Evolutionary conservation across 2,329 filamentous ascomycete species (phyloP), one percentile per base, ranked within the genome.

Genomic region (Ophiocordyceps polyrhachis-furcata): DNA sequence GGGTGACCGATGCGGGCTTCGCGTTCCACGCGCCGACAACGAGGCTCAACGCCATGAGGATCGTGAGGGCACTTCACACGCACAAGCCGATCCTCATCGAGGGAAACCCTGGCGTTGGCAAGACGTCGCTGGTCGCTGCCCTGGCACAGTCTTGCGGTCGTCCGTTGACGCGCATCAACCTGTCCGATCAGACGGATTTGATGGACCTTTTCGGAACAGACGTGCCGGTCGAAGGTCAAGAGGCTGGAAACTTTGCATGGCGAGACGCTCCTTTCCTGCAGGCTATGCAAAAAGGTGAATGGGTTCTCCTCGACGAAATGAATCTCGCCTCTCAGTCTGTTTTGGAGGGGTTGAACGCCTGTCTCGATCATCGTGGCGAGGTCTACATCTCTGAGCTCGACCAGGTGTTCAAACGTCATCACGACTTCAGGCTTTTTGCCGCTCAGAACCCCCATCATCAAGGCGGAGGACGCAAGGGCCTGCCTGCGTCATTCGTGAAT

Each of bases 301-400:
- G 91, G 91, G 91, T 98, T 12, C 68, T 98, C 25, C 71, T 98
- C 0, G 91, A 98, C 56, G 91, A 98, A 66, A 98, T 98, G 91
- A 98, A 98, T 55, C 66, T 98, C 50, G 91, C 93, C 1, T 96
- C 89, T 0, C 91, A 98, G 58, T 93, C 89, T 5, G 88, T 98
- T 2, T 73, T 98, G 1, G 91, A 98, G 64, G 93, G 91, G 49
- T 68, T 98, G 29, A 98, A 98, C 53, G 89, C 91, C 20, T 96
- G 91, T 65, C 72, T 98, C 28, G 91, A 98, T 60, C 93, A 98
- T 59, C 79, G 93, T 61, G 89, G 91, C 47, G 85, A 95, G 60
- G 85, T 94, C 0, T 98, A 95, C 57, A 79, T 98, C 47, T 86
- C 91, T 1, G 93, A 98, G 57, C 72, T 98, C 13, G 89, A 95